These are phyloP conservation scores for Stagonosporopsis vannaccii DNA, from an alignment of 2,329 filamentous ascomycete species.

Conservation along the genomic window DNA sequence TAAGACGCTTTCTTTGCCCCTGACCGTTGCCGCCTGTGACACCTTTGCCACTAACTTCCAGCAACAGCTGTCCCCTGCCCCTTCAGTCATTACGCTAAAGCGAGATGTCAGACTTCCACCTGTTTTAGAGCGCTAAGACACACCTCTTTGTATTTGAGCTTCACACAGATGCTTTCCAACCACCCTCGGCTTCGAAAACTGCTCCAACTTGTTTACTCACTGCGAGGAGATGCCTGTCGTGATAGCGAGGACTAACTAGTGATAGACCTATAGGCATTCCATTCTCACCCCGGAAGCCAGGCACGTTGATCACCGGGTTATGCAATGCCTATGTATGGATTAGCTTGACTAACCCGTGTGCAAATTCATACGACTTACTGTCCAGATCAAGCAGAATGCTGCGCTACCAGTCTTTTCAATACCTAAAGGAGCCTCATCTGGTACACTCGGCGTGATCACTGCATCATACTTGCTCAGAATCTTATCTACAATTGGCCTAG, in stretches of 20 bases:
- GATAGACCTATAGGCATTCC: constrained; percentile 68
- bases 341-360: neutral
- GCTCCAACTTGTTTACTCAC: constrained; percentile 39
- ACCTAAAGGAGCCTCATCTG: constrained; percentile 67
- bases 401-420: constrained; percentile 62
- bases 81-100: no score
- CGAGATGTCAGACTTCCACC: no score
- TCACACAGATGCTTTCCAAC: constrained; percentile 28
- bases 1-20: no score
- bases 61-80: no score
- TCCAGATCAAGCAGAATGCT: constrained; percentile 61
- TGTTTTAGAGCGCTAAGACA: neutral
- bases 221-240: constrained; percentile 38
- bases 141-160: neutral
- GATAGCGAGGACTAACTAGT: constrained; percentile 54
- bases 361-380: constrained; percentile 25
- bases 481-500: constrained; percentile 63
- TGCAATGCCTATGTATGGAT: constrained; percentile 54
- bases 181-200: constrained; percentile 41
- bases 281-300: constrained; percentile 65
- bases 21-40: no score
- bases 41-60: neutral
- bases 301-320: constrained; percentile 69
- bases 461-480: constrained; percentile 62
- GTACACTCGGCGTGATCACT: constrained; percentile 65